Conservation (phyloP, 768 basidiomycete species). For the Phylloporus sp. region DNA sequence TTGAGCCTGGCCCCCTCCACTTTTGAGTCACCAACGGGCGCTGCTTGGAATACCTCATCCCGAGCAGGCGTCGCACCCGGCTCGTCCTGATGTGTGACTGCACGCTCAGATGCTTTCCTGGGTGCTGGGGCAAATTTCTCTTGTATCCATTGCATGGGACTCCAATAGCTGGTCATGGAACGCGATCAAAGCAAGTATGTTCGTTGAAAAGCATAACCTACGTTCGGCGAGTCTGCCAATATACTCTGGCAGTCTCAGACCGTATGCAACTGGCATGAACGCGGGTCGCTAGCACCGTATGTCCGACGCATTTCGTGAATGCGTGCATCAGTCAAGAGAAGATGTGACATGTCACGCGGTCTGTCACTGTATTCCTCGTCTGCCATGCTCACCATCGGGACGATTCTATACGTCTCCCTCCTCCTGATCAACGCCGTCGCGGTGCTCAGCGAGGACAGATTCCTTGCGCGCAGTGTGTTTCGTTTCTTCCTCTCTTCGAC, state of each 20-base stretch:
- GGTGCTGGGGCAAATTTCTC: constrained; percentile 51
- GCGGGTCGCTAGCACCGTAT: background rate
- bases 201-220: constrained; percentile 27
- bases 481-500: background rate
- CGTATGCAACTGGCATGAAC: constrained; percentile 14
- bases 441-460: constrained; percentile 93
- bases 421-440: constrained; percentile 94
- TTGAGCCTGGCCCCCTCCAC: constrained; percentile 12
- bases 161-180: constrained; percentile 43
- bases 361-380: constrained; percentile 13
- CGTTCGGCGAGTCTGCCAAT: constrained; percentile 42
- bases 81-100: constrained; percentile 37
- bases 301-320: constrained; percentile 22
- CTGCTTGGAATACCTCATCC: constrained; percentile 43
- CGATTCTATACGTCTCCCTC: constrained; percentile 79
- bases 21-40: constrained; percentile 14
- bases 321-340: constrained; percentile 24
- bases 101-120: constrained; percentile 43
- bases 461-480: constrained; percentile 82
- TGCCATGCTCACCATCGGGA: constrained; percentile 54
- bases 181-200: background rate
- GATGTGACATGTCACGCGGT: constrained; percentile 21
- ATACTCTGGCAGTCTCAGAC: constrained; percentile 20
- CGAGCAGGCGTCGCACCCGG: constrained; percentile 21
- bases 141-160: constrained; percentile 61